These are phyloP conservation scores for Sonneratia caseolaris DNA, from an alignment of 345 rosid genomes.

Conservation along the genomic window DNA sequence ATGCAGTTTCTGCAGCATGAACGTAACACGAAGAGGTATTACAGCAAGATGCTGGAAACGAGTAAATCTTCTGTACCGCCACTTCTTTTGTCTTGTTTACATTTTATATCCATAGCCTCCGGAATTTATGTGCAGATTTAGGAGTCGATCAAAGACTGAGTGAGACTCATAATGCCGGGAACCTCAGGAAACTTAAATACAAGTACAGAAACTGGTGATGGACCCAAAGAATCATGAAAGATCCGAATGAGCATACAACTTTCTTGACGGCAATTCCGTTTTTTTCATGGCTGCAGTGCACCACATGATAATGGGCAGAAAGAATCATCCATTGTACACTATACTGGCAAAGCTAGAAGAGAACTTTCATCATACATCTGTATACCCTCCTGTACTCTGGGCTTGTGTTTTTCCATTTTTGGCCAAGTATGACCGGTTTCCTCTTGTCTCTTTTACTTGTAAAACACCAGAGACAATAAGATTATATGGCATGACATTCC, in stretches of 20 bases:
- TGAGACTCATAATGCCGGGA: neutral
- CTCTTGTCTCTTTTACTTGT: neutral
- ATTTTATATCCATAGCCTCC: neutral
- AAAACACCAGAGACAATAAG: neutral
- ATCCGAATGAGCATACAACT: neutral
- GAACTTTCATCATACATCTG: neutral
- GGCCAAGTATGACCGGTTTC: neutral
- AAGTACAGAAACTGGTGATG: neutral
- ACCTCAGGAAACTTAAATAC: neutral
- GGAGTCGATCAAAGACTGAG: neutral
- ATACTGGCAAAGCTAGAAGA: slow-evolving; percentile 1
- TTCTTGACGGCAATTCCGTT: slow-evolving; percentile 2
- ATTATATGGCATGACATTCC: neutral
- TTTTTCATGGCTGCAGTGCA: slow-evolving; percentile 1
- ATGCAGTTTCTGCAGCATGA: neutral
- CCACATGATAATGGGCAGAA: slow-evolving; percentile 1
- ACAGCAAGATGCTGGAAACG: neutral
- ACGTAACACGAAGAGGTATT: slow-evolving; percentile 1
- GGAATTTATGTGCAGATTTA: neutral
- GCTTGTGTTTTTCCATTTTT: neutral
- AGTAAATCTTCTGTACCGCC: neutral
- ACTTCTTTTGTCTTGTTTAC: neutral
- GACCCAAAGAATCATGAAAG: neutral
- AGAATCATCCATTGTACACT: neutral
- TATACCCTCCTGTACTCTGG: neutral